phyloP scores from a whole-genome alignment of 768 basidiomycete genomes.

The Hypsizygus marmoreus region DNA sequence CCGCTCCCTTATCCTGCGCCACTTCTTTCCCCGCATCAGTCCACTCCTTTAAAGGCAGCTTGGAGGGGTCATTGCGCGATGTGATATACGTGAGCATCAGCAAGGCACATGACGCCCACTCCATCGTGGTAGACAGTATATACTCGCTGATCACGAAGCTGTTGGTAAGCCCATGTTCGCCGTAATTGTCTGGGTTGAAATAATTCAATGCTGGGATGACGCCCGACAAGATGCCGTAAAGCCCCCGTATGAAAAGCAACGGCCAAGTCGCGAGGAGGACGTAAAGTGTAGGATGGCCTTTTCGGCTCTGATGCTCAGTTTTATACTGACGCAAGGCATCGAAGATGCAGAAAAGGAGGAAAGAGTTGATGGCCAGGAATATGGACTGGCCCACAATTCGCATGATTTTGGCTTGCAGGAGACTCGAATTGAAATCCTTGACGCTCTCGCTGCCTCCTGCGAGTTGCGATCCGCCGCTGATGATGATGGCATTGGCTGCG shows the following conservation, averaged over 20 bases:
- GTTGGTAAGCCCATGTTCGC: constrained; percentile 18
- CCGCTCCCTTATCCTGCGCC: too few species aligned
- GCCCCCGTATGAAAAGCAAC: constrained; percentile 33
- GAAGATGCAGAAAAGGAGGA: constrained; percentile 25
- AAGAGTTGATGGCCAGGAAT: constrained; percentile 31
- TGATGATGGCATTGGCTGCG: constrained; percentile 32
- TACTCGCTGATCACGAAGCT: constrained; percentile 28
- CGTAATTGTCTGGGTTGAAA: constrained; percentile 25
- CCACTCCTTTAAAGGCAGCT: constrained; percentile 15
- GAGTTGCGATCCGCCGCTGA: constrained; percentile 33
- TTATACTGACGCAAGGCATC: constrained; percentile 26
- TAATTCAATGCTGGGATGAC: constrained; percentile 27
- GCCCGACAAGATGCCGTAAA: constrained; percentile 31
- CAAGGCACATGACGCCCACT: constrained; percentile 25
- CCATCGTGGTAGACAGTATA: constrained; percentile 27
- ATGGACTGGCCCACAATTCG: constrained; percentile 33
- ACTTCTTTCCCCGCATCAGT: background rate
- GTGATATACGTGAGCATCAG: constrained; percentile 22
- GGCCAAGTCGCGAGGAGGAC: constrained; percentile 32
- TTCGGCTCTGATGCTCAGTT: constrained; percentile 11
- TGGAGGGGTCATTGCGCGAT: constrained; percentile 21
- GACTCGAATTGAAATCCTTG: constrained; percentile 10
- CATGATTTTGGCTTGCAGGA: constrained; percentile 27
- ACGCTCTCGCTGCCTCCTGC: constrained; percentile 24
- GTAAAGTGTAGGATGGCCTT: constrained; percentile 29